phyloP scores from a whole-genome alignment of 1,284 basidiomycete species.

The Cystobasidiaceae sp. region DNA sequence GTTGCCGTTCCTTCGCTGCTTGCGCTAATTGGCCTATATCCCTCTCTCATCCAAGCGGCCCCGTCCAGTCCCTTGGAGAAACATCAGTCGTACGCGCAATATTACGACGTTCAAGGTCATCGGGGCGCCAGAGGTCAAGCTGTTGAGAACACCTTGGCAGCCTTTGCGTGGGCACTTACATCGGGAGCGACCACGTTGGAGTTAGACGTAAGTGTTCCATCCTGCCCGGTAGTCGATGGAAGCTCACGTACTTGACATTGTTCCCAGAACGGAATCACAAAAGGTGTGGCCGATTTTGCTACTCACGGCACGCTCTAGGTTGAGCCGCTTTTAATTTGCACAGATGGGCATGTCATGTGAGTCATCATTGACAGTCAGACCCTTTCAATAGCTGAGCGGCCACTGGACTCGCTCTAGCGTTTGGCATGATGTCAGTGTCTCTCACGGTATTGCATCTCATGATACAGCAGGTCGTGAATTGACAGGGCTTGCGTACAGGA shows the following conservation, averaged over 20 bases:
- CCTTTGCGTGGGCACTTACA: constrained; percentile 68
- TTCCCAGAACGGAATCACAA: constrained; percentile 59
- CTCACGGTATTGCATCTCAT: constrained; percentile 56
- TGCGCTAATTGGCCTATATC: background rate
- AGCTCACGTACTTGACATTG: background rate
- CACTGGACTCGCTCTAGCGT: constrained; percentile 47
- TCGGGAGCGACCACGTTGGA: constrained; percentile 66
- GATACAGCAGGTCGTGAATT: no score
- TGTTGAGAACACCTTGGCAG: constrained; percentile 62
- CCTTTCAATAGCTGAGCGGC: background rate
- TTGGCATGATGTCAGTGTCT: constrained; percentile 69
- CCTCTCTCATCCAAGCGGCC: no score
- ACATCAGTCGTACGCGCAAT: constrained; percentile 10
- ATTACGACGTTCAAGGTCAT: constrained; percentile 50
- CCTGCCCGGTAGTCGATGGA: background rate
- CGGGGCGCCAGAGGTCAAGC: constrained; percentile 68
- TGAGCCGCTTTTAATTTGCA: no score
- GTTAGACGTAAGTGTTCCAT: constrained; percentile 52
- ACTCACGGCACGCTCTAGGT: no score
- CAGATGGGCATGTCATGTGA: constrained; percentile 59
- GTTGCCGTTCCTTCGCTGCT: background rate
- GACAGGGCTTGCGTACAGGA: background rate
- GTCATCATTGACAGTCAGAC: background rate
- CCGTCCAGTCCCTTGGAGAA: no score
- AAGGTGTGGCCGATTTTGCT: no score